Conservation (phyloP, 2,329 filamentous ascomycete species). For the Metarhizium sp. region DNA sequence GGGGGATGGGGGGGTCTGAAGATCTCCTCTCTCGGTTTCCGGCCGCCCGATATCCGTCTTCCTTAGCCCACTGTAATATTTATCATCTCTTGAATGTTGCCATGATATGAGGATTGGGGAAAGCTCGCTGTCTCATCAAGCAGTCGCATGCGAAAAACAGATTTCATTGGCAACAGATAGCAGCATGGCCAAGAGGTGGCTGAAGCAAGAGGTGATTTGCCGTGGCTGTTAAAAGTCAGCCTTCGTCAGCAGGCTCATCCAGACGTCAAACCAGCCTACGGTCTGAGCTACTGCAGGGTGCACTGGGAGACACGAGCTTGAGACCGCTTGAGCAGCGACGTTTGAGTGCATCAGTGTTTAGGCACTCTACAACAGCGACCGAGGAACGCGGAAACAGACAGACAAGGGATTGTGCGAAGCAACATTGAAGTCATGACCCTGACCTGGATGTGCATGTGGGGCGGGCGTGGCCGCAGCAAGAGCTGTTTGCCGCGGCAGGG, state of each 20-base stretch:
- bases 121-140: neutral
- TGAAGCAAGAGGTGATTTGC: neutral
- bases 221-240: neutral
- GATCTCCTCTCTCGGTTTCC: neutral
- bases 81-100: too few relatives aligned
- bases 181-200: neutral
- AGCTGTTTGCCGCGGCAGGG: constrained; percentile 12
- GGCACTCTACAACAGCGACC: neutral
- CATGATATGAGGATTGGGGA: neutral
- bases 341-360: neutral
- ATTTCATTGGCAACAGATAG: neutral
- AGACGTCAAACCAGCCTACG: neutral
- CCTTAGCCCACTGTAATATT: neutral
- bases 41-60: neutral
- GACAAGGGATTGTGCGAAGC: neutral
- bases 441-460: neutral
- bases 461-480: constrained; percentile 14
- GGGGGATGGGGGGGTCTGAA: neutral
- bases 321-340: neutral
- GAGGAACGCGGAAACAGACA: neutral
- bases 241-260: neutral
- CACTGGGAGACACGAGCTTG: neutral
- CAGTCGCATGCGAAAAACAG: neutral
- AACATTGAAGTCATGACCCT: neutral
- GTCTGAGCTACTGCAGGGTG: neutral